Conservation (phyloP, 2,329 filamentous ascomycete species). For the Davidsoniella neocaledoniae region DNA sequence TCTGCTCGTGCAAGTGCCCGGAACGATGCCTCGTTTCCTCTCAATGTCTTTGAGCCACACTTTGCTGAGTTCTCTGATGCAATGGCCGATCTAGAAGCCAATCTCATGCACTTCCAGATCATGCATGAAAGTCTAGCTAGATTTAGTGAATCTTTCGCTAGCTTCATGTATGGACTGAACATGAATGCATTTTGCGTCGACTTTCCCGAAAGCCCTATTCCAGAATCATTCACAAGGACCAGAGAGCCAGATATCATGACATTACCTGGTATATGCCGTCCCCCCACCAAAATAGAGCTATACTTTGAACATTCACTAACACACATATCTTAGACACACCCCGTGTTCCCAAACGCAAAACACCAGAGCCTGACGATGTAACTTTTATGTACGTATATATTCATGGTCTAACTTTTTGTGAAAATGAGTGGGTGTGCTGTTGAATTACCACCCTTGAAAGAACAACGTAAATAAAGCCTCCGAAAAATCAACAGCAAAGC, state of each 20-base stretch:
- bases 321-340: constrained; percentile 12
- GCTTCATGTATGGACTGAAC: constrained; percentile 88
- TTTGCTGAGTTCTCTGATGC: constrained; percentile 89
- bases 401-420: neutral
- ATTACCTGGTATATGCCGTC: constrained; percentile 5
- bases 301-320: neutral
- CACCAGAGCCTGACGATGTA: constrained; percentile 35
- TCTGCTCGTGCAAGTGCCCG: constrained; percentile 41
- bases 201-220: constrained; percentile 80
- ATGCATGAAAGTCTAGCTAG: constrained; percentile 90
- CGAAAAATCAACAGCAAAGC: neutral
- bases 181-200: constrained; percentile 99
- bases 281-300: neutral
- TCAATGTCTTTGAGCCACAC: constrained; percentile 70
- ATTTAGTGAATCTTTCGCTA: constrained; percentile 91
- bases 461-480: neutral
- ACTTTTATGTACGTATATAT: constrained; percentile 54
- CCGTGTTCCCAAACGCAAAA: constrained; percentile 14
- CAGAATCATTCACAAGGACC: constrained; percentile 63
- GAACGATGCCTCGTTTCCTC: constrained; percentile 43
- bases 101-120: constrained; percentile 91
- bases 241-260: constrained; percentile 31
- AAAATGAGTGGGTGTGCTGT: neutral
- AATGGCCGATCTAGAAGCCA: constrained; percentile 89
- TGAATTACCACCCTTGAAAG: neutral